These are phyloP conservation scores for Uronychia binucleata DNA, from an alignment of 73 alveolate species.

Conservation along the genomic window DNA sequence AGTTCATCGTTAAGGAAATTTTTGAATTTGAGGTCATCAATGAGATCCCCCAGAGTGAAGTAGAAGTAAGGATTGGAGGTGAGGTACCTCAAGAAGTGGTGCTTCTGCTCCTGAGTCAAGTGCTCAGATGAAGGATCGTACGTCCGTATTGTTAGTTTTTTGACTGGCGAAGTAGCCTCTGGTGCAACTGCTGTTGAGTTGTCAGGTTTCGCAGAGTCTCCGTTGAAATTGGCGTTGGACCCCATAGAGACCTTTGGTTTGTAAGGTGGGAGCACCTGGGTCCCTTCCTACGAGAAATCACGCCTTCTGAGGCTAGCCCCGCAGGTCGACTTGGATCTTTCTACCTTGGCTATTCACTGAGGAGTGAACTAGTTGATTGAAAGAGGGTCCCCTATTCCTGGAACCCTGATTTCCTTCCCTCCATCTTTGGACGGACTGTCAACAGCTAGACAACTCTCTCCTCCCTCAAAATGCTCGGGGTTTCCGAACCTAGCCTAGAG, in stretches of 20 bases:
- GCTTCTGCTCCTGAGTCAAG: neutral
- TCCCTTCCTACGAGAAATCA: no score
- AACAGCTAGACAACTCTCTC: neutral
- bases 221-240: no score
- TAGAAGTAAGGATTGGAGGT: slow-evolving; percentile 29
- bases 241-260: no score
- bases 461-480: neutral
- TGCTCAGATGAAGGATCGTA: no score
- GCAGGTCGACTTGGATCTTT: neutral
- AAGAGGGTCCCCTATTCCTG: neutral
- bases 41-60: slow-evolving; percentile 2
- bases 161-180: neutral
- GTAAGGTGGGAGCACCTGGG: no score
- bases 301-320: neutral
- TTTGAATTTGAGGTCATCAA: slow-evolving; percentile 22
- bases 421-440: neutral
- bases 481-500: neutral
- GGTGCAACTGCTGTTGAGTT: neutral
- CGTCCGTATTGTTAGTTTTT: no score
- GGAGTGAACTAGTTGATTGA: neutral
- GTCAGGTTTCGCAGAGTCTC: neutral
- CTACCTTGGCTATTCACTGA: neutral
- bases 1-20: slow-evolving; percentile 14
- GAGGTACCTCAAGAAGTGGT: neutral
- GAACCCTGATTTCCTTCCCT: neutral